Percentiles rank a stretch among this genome's conserved stretches.
Conservation (phyloP, 352 stramenopile genomes). For the Peronospora destructor region DNA sequence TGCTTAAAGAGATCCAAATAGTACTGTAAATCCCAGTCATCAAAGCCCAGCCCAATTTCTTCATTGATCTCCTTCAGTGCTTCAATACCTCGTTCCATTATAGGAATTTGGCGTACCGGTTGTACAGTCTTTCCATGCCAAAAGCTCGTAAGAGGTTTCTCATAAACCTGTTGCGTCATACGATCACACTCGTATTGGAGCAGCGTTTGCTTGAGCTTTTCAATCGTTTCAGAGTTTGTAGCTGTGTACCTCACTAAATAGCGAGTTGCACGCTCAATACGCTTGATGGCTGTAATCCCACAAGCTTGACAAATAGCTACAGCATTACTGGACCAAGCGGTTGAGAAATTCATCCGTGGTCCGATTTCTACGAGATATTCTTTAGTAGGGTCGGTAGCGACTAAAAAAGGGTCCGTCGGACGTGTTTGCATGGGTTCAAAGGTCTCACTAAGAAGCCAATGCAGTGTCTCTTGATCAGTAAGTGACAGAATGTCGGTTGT, state of each 20-base stretch:
- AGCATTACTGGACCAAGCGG: conserved; percentile 97
- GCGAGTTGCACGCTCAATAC: conserved; percentile 91
- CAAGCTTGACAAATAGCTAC: conserved; percentile 94
- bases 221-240: conserved; percentile 31
- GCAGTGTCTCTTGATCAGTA: conserved; percentile 67
- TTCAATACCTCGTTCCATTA: conserved; percentile 91
- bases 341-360: conserved; percentile 97
- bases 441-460: conserved; percentile 96
- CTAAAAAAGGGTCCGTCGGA: conserved; percentile 49
- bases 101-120: conserved; percentile 87
- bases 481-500: conserved; percentile 31
- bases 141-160: conserved; percentile 86
- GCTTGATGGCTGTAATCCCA: conserved; percentile 81
- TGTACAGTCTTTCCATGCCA: conserved; percentile 76
- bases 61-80: conserved; percentile 95
- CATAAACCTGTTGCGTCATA: conserved; percentile 98
- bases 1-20: conserved; percentile 97
- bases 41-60: conserved; percentile 94
- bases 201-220: conserved; percentile 44
- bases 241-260: conserved; percentile 78
- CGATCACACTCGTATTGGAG: conserved; percentile 84
- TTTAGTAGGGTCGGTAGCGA: conserved; percentile 3
- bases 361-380: conserved; percentile 93
- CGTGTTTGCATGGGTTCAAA: conserved; percentile 89
- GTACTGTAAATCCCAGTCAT: conserved; percentile 98